A percentile compares a stretch with the other conserved stretches of the same genome.
phyloP scores from a whole-genome alignment of 768 basidiomycete genomes.

The Pleurotus ostreatus region DNA sequence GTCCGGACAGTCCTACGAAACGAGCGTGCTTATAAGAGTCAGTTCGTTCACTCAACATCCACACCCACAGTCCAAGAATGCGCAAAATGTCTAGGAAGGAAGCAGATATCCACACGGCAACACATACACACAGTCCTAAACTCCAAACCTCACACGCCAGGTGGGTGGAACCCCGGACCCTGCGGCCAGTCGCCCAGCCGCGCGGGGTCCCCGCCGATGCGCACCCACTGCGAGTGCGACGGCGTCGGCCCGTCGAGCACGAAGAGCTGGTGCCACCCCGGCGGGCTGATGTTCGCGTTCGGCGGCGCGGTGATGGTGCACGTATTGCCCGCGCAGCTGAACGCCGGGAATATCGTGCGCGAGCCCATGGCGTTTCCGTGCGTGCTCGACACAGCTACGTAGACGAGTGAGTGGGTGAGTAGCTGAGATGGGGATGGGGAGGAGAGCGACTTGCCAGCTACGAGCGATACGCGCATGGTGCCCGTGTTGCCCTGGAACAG shows the following conservation, averaged over 20 bases:
- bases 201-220: constrained; percentile 75
- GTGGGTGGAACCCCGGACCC: constrained; percentile 61
- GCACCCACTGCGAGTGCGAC: constrained; percentile 68
- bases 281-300: constrained; percentile 61
- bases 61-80: too few relatives aligned
- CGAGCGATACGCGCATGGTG: constrained; percentile 35
- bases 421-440: not conserved
- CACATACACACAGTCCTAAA: too few relatives aligned
- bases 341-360: constrained; percentile 68
- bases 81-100: too few relatives aligned
- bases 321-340: constrained; percentile 62
- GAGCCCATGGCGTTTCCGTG: constrained; percentile 78
- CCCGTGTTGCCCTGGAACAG: constrained; percentile 38
- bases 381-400: constrained; percentile 63
- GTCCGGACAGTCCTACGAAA: too few relatives aligned
- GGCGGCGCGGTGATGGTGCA: constrained; percentile 81
- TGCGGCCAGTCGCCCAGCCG: constrained; percentile 71
- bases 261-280: constrained; percentile 75
- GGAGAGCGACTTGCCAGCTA: too few relatives aligned
- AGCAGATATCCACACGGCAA: too few relatives aligned
- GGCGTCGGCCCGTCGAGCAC: constrained; percentile 78
- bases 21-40: too few relatives aligned
- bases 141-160: constrained; percentile 38
- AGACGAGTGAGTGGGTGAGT: constrained; percentile 9
- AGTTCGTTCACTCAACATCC: too few relatives aligned